Percentiles rank a stretch among this genome's conserved stretches.
Conservation (phyloP, 257 asterid genomes). For the Echium plantagineum region DNA sequence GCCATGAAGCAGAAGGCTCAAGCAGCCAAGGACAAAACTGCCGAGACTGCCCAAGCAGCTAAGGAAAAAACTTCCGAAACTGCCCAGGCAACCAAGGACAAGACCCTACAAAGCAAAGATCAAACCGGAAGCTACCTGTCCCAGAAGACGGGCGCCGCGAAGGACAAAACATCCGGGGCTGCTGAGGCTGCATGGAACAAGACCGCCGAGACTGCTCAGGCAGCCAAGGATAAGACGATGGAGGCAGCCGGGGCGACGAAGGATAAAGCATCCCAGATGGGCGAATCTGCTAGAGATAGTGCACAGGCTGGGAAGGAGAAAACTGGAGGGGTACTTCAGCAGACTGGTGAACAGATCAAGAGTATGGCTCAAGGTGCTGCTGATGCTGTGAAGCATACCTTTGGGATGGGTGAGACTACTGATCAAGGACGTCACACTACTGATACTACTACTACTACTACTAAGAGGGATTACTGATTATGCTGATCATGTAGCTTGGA, state of each 20-base stretch:
- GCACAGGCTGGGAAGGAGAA: constrained; percentile 64
- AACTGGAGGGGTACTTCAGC: constrained; percentile 50
- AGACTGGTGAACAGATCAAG: constrained; percentile 60
- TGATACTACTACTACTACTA: neutral
- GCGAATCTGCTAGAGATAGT: constrained; percentile 44
- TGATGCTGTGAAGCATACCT: constrained; percentile 44
- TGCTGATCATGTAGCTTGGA: too few species aligned
- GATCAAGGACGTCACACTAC: constrained; percentile 6
- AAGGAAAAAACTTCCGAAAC: constrained; percentile 14
- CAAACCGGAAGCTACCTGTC: constrained; percentile 10
- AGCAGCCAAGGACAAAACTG: constrained; percentile 28
- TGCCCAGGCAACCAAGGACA: constrained; percentile 13
- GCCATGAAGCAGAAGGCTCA: constrained; percentile 40
- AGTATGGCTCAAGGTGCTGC: constrained; percentile 71
- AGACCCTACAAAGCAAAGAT: constrained; percentile 12
- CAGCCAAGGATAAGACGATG: constrained; percentile 39
- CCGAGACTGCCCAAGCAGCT: constrained; percentile 15
- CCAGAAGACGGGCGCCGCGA: constrained; percentile 28
- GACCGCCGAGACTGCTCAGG: constrained; percentile 18
- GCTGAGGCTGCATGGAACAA: constrained; percentile 20
- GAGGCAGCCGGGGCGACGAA: constrained; percentile 50
- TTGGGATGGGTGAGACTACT: constrained; percentile 29
- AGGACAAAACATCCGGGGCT: constrained; percentile 11
- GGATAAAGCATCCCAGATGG: constrained; percentile 53
- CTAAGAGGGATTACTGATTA: neutral